Percentiles rank a stretch among this genome's conserved stretches.
Conservation (phyloP, 139 green algal species). For the Diplosphaera chodatii region DNA sequence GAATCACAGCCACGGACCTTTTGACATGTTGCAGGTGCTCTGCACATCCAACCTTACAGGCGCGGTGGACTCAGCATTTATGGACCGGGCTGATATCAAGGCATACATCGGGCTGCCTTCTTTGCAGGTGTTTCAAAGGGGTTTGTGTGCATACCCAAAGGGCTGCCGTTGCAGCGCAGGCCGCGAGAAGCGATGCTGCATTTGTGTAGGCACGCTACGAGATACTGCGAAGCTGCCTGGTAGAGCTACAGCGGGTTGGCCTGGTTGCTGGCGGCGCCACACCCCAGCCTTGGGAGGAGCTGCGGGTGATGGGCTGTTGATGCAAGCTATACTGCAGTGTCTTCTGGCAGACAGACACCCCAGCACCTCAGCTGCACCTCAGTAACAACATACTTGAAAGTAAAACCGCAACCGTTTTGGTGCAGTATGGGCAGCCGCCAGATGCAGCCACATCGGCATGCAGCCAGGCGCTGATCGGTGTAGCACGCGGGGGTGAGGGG, state of each 20-base stretch:
- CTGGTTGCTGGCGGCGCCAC: slow-evolving; percentile 3
- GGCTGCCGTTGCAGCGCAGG: too few species aligned
- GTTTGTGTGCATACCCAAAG: too few species aligned
- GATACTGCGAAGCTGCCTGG: slow-evolving; percentile 60
- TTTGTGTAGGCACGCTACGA: slow-evolving; percentile 50
- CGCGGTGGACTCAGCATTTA: slow-evolving; percentile 88
- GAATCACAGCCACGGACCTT: too few species aligned
- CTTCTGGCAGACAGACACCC: too few species aligned
- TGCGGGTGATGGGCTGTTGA: not conserved
- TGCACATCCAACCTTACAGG: slow-evolving; percentile 84
- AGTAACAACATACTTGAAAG: too few species aligned
- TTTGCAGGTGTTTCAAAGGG: slow-evolving; percentile 5
- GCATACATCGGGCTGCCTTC: slow-evolving; percentile 80
- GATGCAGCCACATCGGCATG: not conserved
- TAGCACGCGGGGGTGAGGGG: slow-evolving; percentile 46
- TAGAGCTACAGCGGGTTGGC: slow-evolving; percentile 10
- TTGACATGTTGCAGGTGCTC: slow-evolving; percentile 41
- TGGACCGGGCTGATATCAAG: slow-evolving; percentile 98
- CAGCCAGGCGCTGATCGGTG: slow-evolving; percentile 32
- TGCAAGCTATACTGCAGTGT: too few species aligned
- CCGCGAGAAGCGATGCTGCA: too few species aligned
- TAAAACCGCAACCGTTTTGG: too few species aligned
- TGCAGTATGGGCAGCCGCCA: not conserved
- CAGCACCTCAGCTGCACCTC: too few species aligned
- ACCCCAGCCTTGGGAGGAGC: slow-evolving; percentile 11